Evolutionary conservation across 2,329 filamentous ascomycete genomes (phyloP).

Genomic region (Ascochyta rabiei): DNA sequence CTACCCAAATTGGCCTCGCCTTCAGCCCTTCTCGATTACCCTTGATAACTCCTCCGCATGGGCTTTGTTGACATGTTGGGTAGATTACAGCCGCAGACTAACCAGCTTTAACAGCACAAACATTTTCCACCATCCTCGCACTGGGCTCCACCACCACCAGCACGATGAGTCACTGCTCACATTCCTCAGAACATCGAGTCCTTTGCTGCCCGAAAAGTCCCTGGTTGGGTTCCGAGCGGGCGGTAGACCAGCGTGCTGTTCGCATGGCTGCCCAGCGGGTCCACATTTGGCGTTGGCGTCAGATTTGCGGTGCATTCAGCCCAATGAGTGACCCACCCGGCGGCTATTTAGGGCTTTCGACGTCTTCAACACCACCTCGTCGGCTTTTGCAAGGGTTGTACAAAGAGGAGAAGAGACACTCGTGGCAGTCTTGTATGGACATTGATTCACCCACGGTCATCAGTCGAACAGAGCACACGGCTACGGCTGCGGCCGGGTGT

Average conservation of each 20-base stretch:
- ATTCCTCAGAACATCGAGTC: slow-evolving; percentile 11
- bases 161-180: slow-evolving; percentile 30
- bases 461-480: slow-evolving; percentile 6
- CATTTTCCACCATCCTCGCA: slow-evolving; percentile 4
- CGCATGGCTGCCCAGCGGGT: slow-evolving; percentile 37
- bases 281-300: slow-evolving; percentile 30
- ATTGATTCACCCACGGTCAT: slow-evolving; percentile 6
- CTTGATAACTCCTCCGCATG: neutral
- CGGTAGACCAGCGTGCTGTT: slow-evolving; percentile 23
- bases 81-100: neutral
- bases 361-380: slow-evolving; percentile 8
- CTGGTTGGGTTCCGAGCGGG: slow-evolving; percentile 33
- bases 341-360: slow-evolving; percentile 27
- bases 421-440: slow-evolving; percentile 11
- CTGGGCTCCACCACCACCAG: slow-evolving; percentile 16
- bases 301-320: slow-evolving; percentile 24
- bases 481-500: slow-evolving; percentile 10
- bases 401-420: slow-evolving; percentile 3
- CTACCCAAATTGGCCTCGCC: slow-evolving; percentile 1
- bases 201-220: slow-evolving; percentile 32
- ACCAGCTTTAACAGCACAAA: slow-evolving; percentile 15
- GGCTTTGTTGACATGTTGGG: neutral
- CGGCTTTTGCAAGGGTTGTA: slow-evolving; percentile 1
- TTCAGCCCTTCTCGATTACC: neutral
- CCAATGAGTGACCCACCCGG: slow-evolving; percentile 30